A percentile compares a stretch with the other conserved stretches of the same genome.
Conservation (phyloP, 2,329 filamentous ascomycete species). For the Microdochium nivale region DNA sequence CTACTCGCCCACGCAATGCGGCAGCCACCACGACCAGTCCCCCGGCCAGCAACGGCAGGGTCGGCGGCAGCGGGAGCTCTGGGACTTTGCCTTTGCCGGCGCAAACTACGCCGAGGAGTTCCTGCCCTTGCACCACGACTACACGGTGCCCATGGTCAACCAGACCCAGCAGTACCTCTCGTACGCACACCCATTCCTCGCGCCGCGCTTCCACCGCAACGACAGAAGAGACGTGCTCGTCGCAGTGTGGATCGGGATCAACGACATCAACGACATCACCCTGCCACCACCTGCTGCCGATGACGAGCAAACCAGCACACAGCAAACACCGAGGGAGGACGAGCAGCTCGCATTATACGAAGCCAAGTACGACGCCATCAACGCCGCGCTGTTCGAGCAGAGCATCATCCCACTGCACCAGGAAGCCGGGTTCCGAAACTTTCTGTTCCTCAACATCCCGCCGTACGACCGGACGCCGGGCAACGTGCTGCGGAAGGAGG, state of each 20-base stretch:
- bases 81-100: constrained; percentile 49
- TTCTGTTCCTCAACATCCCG: constrained; percentile 42
- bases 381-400: constrained; percentile 27
- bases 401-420: constrained; percentile 30
- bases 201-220: constrained; percentile 4
- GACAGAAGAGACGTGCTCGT: constrained; percentile 24
- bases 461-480: constrained; percentile 35
- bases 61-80: constrained; percentile 26
- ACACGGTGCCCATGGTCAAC: constrained; percentile 36
- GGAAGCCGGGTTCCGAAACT: constrained; percentile 38
- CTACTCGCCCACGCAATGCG: constrained; percentile 31
- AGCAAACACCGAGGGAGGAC: too few relatives aligned
- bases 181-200: constrained; percentile 32
- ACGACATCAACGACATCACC: constrained; percentile 40
- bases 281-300: background rate
- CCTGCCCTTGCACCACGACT: constrained; percentile 41
- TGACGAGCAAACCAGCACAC: constrained; percentile 26
- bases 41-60: background rate
- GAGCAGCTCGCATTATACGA: constrained; percentile 25
- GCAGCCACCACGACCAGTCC: constrained; percentile 13
- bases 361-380: constrained; percentile 32
- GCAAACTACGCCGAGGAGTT: constrained; percentile 35
- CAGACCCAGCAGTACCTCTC: constrained; percentile 38
- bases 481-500: constrained; percentile 16
- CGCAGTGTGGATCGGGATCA: constrained; percentile 46